Evolutionary conservation across 1,284 basidiomycete genomes (phyloP).

Genomic region (Kalmanozyma brasiliensis): DNA sequence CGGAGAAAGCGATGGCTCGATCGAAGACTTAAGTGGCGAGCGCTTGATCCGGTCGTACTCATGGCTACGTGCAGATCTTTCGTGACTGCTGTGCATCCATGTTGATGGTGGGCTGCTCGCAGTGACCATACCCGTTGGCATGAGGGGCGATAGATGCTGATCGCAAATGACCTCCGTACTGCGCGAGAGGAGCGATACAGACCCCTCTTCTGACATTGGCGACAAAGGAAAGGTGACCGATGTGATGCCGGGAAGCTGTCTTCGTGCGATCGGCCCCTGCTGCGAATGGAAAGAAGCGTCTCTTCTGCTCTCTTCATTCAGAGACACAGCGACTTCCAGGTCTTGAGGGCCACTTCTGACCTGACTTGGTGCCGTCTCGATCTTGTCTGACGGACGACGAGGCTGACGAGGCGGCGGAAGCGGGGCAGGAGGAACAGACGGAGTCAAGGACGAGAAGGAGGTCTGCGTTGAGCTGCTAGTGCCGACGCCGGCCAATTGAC

Average conservation of each 20-base stretch:
- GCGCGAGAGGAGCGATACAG: background rate
- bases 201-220: slow-evolving; percentile 12
- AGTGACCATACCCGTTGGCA: slow-evolving; percentile 26
- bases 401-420: slow-evolving; percentile 29
- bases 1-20: background rate
- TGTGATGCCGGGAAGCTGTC: too few relatives aligned
- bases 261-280: too few relatives aligned
- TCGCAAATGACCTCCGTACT: slow-evolving; percentile 1
- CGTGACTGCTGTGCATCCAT: slow-evolving; percentile 17
- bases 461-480: slow-evolving; percentile 16
- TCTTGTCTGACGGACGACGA: slow-evolving; percentile 6
- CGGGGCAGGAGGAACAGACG: slow-evolving; percentile 15
- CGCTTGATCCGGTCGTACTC: background rate
- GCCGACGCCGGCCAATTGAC: background rate
- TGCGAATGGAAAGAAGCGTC: slow-evolving; percentile 27
- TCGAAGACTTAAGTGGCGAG: too few relatives aligned
- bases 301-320: too few relatives aligned
- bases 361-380: background rate
- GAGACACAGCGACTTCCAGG: background rate
- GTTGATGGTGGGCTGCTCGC: slow-evolving; percentile 17
- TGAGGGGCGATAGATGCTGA: slow-evolving; percentile 16
- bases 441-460: slow-evolving; percentile 28
- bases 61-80: background rate
- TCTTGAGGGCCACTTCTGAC: slow-evolving; percentile 11
- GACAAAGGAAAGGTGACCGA: slow-evolving; percentile 9